Evolutionary conservation across 495 filamentous ascomycete species (phyloP).

Genomic region (Lindgomyces ingoldianus): DNA sequence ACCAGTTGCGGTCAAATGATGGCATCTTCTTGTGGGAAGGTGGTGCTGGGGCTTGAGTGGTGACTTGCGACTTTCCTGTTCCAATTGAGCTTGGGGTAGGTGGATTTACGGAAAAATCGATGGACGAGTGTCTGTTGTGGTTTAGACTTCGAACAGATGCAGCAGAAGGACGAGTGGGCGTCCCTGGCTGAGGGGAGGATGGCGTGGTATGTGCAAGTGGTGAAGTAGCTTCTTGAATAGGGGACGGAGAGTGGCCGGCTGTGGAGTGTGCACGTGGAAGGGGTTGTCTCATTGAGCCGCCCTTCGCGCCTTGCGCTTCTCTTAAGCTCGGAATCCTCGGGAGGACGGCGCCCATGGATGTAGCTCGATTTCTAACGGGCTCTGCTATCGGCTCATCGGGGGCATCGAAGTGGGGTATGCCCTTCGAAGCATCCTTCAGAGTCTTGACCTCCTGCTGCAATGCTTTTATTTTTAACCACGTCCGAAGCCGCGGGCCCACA

Average conservation of each 20-base stretch:
- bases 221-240: conserved; percentile 34
- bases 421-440: conserved; percentile 40
- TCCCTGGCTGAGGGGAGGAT: conserved; percentile 35
- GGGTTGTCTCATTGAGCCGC: conserved; percentile 19
- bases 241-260: conserved; percentile 38
- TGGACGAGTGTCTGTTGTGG: conserved; percentile 85
- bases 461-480: conserved; percentile 91
- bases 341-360: conserved; percentile 54
- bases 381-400: conserved; percentile 41
- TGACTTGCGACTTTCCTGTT: conserved; percentile 10
- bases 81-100: conserved; percentile 22
- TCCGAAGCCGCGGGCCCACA: conserved; percentile 81
- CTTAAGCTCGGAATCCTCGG: conserved; percentile 63
- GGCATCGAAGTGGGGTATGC: conserved; percentile 42
- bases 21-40: conserved; percentile 70
- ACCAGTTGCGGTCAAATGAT: conserved; percentile 91
- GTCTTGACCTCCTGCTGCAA: conserved; percentile 80
- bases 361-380: conserved; percentile 42
- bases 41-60: conserved; percentile 36
- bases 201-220: conserved; percentile 55
- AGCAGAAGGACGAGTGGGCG: conserved; percentile 59
- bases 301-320: conserved; percentile 44
- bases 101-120: conserved; percentile 58
- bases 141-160: conserved; percentile 82
- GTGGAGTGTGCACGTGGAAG: conserved; percentile 29